phyloP scores from a whole-genome alignment of 2,329 filamentous ascomycete genomes.

The Fusarium piperis region DNA sequence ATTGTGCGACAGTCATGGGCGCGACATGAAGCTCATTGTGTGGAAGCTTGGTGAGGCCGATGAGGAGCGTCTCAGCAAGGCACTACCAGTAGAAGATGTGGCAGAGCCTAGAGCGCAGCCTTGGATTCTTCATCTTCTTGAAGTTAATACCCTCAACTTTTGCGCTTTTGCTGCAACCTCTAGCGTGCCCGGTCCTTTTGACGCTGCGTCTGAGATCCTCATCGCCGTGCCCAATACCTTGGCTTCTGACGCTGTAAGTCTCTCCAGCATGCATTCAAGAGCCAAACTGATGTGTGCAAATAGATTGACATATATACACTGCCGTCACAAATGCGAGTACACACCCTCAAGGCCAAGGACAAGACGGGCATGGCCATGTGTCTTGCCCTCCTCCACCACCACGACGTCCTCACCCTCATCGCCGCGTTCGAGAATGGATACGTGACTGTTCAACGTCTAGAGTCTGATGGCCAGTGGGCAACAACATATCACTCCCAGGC shows the following conservation, averaged over 20 bases:
- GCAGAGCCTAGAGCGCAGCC: conserved; percentile 67
- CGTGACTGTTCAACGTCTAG: conserved; percentile 70
- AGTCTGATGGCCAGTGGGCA: conserved; percentile 53
- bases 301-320: conserved; percentile 85
- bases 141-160: conserved; percentile 95
- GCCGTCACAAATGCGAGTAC: conserved; percentile 76
- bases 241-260: conserved; percentile 72
- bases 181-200: conserved; percentile 39
- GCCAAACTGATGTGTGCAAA: conserved; percentile 2
- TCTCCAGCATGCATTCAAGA: neutral
- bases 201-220: conserved; percentile 59
- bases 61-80: conserved; percentile 71
- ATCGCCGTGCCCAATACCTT: conserved; percentile 85
- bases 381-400: conserved; percentile 67
- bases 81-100: conserved; percentile 74
- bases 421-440: conserved; percentile 89
- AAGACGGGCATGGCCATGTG: conserved; percentile 90
- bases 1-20: conserved; percentile 73
- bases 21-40: conserved; percentile 86
- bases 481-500: conserved; percentile 71
- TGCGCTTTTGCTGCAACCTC: conserved; percentile 79
- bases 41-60: conserved; percentile 77
- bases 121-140: conserved; percentile 84
- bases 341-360: conserved; percentile 60
- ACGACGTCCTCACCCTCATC: conserved; percentile 67